These are phyloP conservation scores for Neurospora terricola DNA, from an alignment of 495 filamentous ascomycete species.

Conservation along the genomic window DNA sequence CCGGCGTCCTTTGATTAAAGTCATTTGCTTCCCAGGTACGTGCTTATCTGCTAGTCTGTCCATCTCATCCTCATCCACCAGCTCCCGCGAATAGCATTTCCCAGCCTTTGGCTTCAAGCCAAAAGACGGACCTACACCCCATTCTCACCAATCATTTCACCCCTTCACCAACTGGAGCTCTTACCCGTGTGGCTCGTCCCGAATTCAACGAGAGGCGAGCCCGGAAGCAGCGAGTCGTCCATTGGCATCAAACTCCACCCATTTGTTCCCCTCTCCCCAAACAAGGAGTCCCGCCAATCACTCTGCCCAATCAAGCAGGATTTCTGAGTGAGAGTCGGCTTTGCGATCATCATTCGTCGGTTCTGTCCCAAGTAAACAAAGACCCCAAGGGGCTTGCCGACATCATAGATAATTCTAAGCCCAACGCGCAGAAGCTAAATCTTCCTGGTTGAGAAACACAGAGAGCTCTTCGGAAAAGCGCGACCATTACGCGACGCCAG, in stretches of 20 bases:
- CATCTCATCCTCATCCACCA: neutral
- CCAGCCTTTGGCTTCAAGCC: neutral
- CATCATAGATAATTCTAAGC: neutral
- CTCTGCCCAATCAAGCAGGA: slow-evolving; percentile 23
- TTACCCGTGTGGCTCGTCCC: slow-evolving; percentile 21
- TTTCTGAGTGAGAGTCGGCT: slow-evolving; percentile 8
- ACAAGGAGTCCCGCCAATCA: slow-evolving; percentile 20
- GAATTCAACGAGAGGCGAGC: neutral
- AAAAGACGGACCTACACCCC: slow-evolving; percentile 9
- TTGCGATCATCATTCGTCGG: neutral
- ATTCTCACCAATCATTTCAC: slow-evolving; percentile 32
- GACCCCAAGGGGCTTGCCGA: neutral
- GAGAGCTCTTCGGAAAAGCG: neutral
- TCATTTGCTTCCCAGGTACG: slow-evolving; percentile 5
- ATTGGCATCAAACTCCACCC: slow-evolving; percentile 22
- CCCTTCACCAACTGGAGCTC: slow-evolving; percentile 22
- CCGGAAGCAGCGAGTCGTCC: slow-evolving; percentile 18
- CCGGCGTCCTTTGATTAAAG: slow-evolving; percentile 5
- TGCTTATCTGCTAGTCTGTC: neutral
- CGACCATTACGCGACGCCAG: neutral
- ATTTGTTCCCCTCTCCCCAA: slow-evolving; percentile 18
- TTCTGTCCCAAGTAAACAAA: slow-evolving; percentile 2
- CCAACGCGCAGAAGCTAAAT: neutral
- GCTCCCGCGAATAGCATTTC: slow-evolving; percentile 3
- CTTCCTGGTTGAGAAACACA: neutral